A percentile compares a stretch with the other conserved stretches of the same genome.
Conservation (phyloP, 495 filamentous ascomycete species). For the Immersiella caudata region DNA sequence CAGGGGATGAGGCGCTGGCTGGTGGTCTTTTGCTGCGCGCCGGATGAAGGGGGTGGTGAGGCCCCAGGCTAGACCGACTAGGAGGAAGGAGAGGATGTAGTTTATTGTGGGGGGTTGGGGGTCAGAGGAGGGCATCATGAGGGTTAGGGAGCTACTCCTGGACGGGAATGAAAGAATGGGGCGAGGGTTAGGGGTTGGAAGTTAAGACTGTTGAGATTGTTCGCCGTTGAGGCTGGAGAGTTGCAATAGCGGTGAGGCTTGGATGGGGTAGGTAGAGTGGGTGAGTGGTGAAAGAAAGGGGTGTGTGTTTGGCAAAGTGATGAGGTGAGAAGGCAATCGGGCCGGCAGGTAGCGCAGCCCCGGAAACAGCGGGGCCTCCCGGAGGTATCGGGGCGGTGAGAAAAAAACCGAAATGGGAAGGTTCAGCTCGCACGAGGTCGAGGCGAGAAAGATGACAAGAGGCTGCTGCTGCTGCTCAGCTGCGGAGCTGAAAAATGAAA, state of each 20-base stretch:
- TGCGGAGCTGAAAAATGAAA: background rate
- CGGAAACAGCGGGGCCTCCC: background rate
- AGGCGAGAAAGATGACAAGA: background rate
- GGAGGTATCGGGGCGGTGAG: background rate
- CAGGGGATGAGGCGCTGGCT: constrained; percentile 54
- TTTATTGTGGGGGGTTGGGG: constrained; percentile 63
- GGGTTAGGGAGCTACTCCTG: too few relatives aligned
- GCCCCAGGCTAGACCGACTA: constrained; percentile 88
- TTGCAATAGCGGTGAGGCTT: too few relatives aligned
- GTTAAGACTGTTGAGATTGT: background rate
- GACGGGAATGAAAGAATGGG: too few relatives aligned
- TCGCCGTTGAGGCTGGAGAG: too few relatives aligned
- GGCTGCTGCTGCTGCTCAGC: background rate
- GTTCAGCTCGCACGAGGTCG: background rate
- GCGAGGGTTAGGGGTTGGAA: background rate
- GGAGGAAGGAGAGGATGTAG: constrained; percentile 84
- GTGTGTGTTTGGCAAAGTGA: background rate
- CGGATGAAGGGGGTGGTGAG: constrained; percentile 76
- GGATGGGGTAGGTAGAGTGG: background rate
- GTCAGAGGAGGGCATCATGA: constrained; percentile 4
- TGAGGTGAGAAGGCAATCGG: constrained; percentile 1
- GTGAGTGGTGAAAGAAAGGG: background rate
- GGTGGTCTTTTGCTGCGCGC: constrained; percentile 62
- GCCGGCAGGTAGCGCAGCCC: background rate
- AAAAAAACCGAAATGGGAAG: background rate